Evolutionary conservation across 371 early-diverging fungal genomes (phyloP).

Genomic region (Mucor indicus): DNA sequence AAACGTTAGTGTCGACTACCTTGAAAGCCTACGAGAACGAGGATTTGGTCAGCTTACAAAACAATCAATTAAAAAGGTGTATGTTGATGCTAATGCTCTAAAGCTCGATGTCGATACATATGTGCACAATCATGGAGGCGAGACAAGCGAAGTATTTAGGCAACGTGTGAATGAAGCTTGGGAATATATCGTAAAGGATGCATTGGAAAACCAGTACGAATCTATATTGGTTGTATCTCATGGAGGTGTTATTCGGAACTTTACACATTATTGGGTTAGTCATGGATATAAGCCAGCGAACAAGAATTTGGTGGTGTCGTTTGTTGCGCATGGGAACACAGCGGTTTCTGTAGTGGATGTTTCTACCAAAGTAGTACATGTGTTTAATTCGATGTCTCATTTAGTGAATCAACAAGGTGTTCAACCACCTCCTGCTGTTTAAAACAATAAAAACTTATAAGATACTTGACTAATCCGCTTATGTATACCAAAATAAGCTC

Average conservation of each 20-base stretch:
- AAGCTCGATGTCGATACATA: slow-evolving; percentile 9
- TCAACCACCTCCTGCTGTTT: slow-evolving; percentile 16
- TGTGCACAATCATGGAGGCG: slow-evolving; percentile 21
- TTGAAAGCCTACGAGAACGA: slow-evolving; percentile 24
- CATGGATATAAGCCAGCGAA: slow-evolving; percentile 1
- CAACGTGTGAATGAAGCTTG: slow-evolving; percentile 20
- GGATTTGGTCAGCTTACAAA: slow-evolving; percentile 32
- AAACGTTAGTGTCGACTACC: slow-evolving; percentile 13
- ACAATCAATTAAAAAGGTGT: slow-evolving; percentile 12
- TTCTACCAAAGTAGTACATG: slow-evolving; percentile 6
- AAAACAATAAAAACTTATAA: not conserved
- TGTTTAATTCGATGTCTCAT: slow-evolving; percentile 25
- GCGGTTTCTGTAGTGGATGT: slow-evolving; percentile 23
- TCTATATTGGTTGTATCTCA: slow-evolving; percentile 39
- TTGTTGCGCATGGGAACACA: slow-evolving; percentile 35
- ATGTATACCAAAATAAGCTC: no score
- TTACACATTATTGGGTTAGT: slow-evolving; percentile 23
- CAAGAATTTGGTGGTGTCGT: not conserved
- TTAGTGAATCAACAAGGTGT: not conserved
- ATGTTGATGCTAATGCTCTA: slow-evolving; percentile 2
- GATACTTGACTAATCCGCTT: no score
- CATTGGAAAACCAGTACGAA: slow-evolving; percentile 7
- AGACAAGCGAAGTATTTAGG: slow-evolving; percentile 18
- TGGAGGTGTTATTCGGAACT: slow-evolving; percentile 30
- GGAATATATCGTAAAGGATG: slow-evolving; percentile 18